These are phyloP conservation scores for Botrytis deweyae DNA, from an alignment of 2,329 filamentous ascomycete species.

Conservation along the genomic window DNA sequence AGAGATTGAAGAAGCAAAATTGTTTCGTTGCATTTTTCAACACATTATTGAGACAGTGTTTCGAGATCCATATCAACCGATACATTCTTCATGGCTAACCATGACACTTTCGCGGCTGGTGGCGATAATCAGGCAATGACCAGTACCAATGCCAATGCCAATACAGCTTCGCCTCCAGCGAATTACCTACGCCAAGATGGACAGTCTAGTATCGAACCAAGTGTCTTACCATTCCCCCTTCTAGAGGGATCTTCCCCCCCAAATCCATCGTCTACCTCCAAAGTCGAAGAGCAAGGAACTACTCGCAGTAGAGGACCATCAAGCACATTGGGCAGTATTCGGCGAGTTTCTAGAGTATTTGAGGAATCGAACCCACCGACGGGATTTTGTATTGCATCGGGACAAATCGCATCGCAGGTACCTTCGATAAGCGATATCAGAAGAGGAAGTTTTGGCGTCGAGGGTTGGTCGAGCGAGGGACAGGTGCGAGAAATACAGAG, in stretches of 20 bases:
- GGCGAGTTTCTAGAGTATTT: conserved; percentile 42
- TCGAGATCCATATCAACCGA: not conserved
- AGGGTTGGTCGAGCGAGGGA: conserved; percentile 38
- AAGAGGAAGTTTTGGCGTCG: conserved; percentile 36
- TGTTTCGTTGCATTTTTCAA: not conserved
- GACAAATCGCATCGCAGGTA: conserved; percentile 43
- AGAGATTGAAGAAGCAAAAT: not conserved
- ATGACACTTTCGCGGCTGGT: conserved; percentile 5
- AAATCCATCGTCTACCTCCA: conserved; percentile 2
- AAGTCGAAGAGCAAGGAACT: conserved; percentile 21
- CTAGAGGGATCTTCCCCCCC: conserved; percentile 10
- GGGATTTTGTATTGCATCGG: conserved; percentile 50
- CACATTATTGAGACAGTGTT: not conserved
- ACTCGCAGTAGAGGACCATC: conserved; percentile 26
- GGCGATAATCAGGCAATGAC: not conserved
- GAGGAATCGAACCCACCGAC: conserved; percentile 48
- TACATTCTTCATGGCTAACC: not conserved
- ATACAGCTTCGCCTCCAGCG: not conserved
- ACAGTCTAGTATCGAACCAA: conserved; percentile 20
- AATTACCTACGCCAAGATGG: not conserved
- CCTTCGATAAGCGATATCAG: conserved; percentile 38
- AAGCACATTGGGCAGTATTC: conserved; percentile 33
- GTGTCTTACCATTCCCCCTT: conserved; percentile 28
- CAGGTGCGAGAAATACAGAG: conserved; percentile 37
- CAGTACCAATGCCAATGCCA: conserved; percentile 6